Base-by-base conservation (phyloP, 2,329 filamentous ascomycete species). In the Incumbomyces delicatus region DNA sequence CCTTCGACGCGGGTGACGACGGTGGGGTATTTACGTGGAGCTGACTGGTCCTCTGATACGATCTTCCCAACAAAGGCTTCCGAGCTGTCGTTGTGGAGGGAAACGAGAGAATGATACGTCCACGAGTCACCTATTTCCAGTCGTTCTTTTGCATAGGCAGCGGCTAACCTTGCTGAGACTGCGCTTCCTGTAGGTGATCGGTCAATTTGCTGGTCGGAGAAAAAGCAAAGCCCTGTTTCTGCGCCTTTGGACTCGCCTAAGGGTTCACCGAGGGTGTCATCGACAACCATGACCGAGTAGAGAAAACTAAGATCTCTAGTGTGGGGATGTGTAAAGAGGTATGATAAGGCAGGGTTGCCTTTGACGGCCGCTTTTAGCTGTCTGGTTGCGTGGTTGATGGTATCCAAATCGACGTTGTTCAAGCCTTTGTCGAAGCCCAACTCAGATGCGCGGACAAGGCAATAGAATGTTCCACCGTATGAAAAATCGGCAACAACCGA, bases 201-300 rank as follows among this genome's bases (percentile, higher is more conserved):
- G 54, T 77, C 72, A 35, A 75, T 65, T 50, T 73, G 66, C 44
- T 67, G 64, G 22, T 71, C 64, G 0, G 68, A 68, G 49, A 72
- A 68, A 57, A 66, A 67, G 53, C 67, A 72, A 1, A 71, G 49
- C 0, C 69, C 69, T 0, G 64, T 66, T 50, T 73, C 71, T 7
- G 60, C 58, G 6, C 61, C 60, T 3, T 44, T 41, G 2, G 57
- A 54, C 4, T 45, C 54, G 2, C 18, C 39, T 11, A 53, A 48
- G 3, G 47, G 40, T 14, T 32, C 29, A 2, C 58, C 56, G 13
- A 58, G 20, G 5, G 27, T 16, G 17, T 58, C 18, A 50, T 67
- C 60, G 1, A 62, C 61, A 7, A 71, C 52, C 49, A 71, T 66
- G 14, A 72, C 59, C 3, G 63, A 64, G 47, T 72, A 71, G 1